A percentile compares a stretch with the other conserved stretches of the same genome.
Conservation (phyloP, 2,329 filamentous ascomycete genomes). For the Metarhizium robertsii region DNA sequence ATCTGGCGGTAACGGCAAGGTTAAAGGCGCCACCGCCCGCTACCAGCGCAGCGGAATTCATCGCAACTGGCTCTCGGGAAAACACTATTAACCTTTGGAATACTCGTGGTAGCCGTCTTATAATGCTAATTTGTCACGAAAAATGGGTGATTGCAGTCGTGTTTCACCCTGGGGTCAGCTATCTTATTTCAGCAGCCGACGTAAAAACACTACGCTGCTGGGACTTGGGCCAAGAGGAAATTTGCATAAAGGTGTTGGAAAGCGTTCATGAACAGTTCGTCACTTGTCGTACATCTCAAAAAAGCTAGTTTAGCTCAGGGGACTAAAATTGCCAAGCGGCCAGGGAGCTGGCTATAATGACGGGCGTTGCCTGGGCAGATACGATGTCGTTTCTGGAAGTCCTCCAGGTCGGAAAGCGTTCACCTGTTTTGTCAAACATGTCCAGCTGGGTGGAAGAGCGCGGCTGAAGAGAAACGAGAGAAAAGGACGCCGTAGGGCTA, state of each 20-base stretch:
- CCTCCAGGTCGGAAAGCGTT: too few species aligned
- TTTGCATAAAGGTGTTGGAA: constrained; percentile 67
- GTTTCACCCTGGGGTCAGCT: constrained; percentile 89
- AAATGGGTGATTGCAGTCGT: constrained; percentile 84
- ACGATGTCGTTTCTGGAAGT: too few species aligned
- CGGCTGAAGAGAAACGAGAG: too few species aligned
- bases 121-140: constrained; percentile 78
- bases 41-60: constrained; percentile 71
- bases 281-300: constrained; percentile 58
- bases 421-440: too few species aligned
- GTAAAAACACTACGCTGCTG: constrained; percentile 91
- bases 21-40: constrained; percentile 71
- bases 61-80: constrained; percentile 82
- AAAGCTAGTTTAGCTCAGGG: too few species aligned
- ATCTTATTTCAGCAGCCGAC: constrained; percentile 74
- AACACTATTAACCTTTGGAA: constrained; percentile 90
- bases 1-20: constrained; percentile 68
- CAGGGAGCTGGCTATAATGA: too few species aligned
- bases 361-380: too few species aligned
- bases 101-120: constrained; percentile 71
- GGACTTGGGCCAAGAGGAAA: constrained; percentile 78
- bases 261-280: constrained; percentile 79
- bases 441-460: too few species aligned
- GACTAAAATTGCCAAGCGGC: too few species aligned
- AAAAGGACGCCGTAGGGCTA: too few species aligned